Evolutionary conservation across 1,284 basidiomycete species (phyloP), one percentile per base, ranked within the genome.

Genomic region (Sanghuangporus weigelae): DNA sequence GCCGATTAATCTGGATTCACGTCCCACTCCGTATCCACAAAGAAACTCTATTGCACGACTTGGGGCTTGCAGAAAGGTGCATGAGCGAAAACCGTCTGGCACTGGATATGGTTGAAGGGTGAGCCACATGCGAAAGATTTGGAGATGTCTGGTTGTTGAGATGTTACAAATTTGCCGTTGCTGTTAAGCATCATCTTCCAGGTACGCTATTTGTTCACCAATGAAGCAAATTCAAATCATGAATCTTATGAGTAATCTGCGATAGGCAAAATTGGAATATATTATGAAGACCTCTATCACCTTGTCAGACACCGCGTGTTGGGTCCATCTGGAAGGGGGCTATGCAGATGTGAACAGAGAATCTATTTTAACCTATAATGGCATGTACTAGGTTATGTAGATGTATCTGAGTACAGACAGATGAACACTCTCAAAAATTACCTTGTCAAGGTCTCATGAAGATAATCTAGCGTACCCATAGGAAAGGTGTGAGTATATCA

Each of bases 131-230:
- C 2, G 5, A 38, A 31, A n/a, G 14, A 16, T 14, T 2, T 19
- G 50, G 8, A 31, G 26, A n/a, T n/a, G 31, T 11, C 16, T 3
- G 4, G 16, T 5, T 54, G n/a, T 36, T 54, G 10, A 38, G 36
- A 38, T 19, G 16, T 50, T 61, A 2, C 59, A 86, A 84, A 2
- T 86, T 82, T 66, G 74, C 79, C 5, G 77, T 87, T n/a, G 78
- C 86, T 0, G 63, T 87, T n/a, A 88, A 89, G 69, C 86, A 88
- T 69, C 84, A 87, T 70, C 71, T 88, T 31, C 77, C 86, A 69
- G 82, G 83, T 80, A n/a, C 5, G 36, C 2, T 2, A 6, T 19
- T 2, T 64, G 31, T 68, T 49, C 23, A 16, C 19, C 14, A 23
- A 39, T 44, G 46, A 31, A 31, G 26, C 26, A 31, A 31, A 31